phyloP scores from a whole-genome alignment of 1,284 basidiomycete genomes.

The Leccinum solheimii region DNA sequence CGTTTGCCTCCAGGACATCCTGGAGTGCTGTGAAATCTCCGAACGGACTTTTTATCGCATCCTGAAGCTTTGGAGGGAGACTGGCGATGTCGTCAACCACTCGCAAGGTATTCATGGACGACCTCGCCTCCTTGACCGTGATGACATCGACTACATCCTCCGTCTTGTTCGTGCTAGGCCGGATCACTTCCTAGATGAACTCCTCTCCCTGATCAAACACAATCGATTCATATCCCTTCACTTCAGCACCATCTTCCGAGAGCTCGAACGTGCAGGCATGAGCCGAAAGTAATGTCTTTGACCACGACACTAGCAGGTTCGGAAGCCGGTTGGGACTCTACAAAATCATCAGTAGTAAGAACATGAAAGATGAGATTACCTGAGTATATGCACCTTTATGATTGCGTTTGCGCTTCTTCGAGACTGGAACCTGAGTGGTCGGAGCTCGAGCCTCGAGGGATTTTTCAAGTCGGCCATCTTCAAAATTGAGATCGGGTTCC shows the following conservation, averaged over 20 bases:
- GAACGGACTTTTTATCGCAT: background rate
- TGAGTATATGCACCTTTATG: too few species aligned
- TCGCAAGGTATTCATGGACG: background rate
- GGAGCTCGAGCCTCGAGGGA: too few species aligned
- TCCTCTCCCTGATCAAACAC: background rate
- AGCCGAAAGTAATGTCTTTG: too few species aligned
- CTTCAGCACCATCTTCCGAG: constrained; percentile 19
- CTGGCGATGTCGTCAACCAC: background rate
- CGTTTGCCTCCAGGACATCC: background rate
- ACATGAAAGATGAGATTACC: too few species aligned
- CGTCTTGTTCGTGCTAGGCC: background rate
- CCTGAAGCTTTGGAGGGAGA: background rate
- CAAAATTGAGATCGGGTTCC: too few species aligned
- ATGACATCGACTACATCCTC: background rate
- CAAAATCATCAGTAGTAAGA: too few species aligned
- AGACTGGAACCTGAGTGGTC: too few species aligned
- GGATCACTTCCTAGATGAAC: background rate
- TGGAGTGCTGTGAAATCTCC: background rate
- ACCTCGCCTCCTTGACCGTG: background rate
- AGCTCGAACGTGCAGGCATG: too few species aligned
- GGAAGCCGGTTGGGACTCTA: too few species aligned
- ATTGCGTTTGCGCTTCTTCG: too few species aligned
- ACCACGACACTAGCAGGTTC: too few species aligned
- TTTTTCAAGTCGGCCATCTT: too few species aligned
- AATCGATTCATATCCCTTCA: constrained; percentile 16